phyloP scores from a whole-genome alignment of 1,139 yeast genomes.

The Blastobotrys capitulatus region DNA sequence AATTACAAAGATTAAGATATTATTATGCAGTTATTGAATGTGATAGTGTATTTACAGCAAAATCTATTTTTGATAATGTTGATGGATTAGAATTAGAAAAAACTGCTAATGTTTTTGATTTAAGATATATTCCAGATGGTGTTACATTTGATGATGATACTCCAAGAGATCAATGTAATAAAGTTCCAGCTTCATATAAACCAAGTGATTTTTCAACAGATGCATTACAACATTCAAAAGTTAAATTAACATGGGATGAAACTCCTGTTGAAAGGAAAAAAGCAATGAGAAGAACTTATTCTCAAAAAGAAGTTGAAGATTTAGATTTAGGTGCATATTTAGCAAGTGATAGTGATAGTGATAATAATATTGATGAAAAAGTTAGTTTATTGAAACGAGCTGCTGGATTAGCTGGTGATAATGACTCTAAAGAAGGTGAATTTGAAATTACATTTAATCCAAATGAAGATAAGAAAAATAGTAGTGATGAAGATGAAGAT shows the following conservation, averaged over 20 bases:
- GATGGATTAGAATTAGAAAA: conserved; percentile 97
- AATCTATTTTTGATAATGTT: conserved; percentile 71
- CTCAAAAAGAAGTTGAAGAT: conserved; percentile 87
- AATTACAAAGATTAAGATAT: conserved; percentile 77
- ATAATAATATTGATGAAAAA: conserved; percentile 45
- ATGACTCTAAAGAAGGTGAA: conserved; percentile 62
- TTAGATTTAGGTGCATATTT: conserved; percentile 95
- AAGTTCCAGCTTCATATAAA: conserved; percentile 70
- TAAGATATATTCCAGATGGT: conserved; percentile 87
- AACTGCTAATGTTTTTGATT: conserved; percentile 89
- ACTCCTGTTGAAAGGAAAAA: conserved; percentile 89
- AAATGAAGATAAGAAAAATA: conserved; percentile 39
- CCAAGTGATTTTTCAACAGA: conserved; percentile 87
- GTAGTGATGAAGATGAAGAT: conserved; percentile 33
- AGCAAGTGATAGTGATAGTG: conserved; percentile 63
- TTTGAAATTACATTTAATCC: conserved; percentile 97
- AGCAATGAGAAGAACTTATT: conserved; percentile 72
- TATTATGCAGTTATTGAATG: conserved; percentile 91
- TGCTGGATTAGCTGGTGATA: conserved; percentile 42
- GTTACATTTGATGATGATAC: conserved; percentile 67
- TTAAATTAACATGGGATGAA: conserved; percentile 95
- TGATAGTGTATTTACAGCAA: conserved; percentile 68
- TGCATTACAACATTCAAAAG: conserved; percentile 90
- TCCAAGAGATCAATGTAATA: conserved; percentile 65
- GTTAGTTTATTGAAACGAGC: conserved; percentile 35